Evolutionary conservation across 1,139 yeast genomes (phyloP), one percentile per base, ranked within the genome.

Genomic region (Saccharomycopsis hybrid): DNA sequence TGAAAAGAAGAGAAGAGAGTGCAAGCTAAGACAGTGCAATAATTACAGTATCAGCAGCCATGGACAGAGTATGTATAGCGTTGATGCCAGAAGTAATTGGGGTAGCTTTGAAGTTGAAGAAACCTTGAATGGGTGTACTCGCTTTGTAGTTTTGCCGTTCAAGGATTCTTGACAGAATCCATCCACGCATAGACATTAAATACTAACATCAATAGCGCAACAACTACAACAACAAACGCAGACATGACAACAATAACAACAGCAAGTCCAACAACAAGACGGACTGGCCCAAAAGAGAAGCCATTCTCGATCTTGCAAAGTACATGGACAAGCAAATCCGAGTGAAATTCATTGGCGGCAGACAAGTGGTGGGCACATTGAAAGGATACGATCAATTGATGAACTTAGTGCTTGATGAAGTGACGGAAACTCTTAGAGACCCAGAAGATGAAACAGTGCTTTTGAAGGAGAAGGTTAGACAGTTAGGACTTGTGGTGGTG

Each of bases 361-460:
- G 97, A 64, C 74, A 72, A 55, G 82, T 90, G 7, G 73, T 75
- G 29, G 98, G 98, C 28, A 68, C 71, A 0, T 74, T 92, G 59
- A 87, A 85, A 60, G 97, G 98, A 24, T 89, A 77, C 64, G 98
- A 92, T 65, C 95, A 86, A 65, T 74, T 89, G 65, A 85, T 90
- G 95, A 92, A 92, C 68, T 73, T 92, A 59, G 97, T 92, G 5
- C 75, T 92, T 58, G 96, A 89, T 60, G 82, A 89, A 44, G 90
- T 86, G 9, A 74, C 75, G 45, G 97, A 92, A 64, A 76, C 74
- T 32, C 59, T 82, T 50, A 73, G 85, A 64, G 89, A 83, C 56
- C 77, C 82, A 18, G 82, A 79, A 48, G 88, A 82, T 55, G 81
- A 74, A 32, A 73, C 77, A 5, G 67, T 68, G 8, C 63, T 70